Conservation (phyloP, 2,329 filamentous ascomycete species). For the Diaporthe nobilis region DNA sequence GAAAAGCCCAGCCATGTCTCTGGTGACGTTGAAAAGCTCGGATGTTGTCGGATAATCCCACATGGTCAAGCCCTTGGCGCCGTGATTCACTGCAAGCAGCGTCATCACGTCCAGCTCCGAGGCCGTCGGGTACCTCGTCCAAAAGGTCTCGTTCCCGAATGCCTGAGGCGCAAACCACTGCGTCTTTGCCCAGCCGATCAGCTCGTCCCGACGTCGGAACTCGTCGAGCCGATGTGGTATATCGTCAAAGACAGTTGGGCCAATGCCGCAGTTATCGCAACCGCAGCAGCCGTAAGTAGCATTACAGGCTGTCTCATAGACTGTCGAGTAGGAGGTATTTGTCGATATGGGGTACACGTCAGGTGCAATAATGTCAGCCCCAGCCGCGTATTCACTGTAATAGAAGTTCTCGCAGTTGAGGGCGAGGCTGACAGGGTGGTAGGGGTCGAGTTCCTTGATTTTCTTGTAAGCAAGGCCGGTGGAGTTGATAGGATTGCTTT, state of each 20-base stretch:
- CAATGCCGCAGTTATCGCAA: conserved; percentile 61
- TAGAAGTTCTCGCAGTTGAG: conserved; percentile 68
- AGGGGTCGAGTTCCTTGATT: conserved; percentile 62
- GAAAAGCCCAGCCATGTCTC: conserved; percentile 56
- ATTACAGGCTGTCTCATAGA: conserved; percentile 63
- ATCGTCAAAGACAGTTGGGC: conserved; percentile 56
- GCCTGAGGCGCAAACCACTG: conserved; percentile 66
- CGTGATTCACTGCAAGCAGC: conserved; percentile 62
- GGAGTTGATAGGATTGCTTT: conserved; percentile 59
- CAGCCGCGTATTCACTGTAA: conserved; percentile 62
- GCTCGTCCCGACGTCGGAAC: conserved; percentile 56
- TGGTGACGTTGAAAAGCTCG: conserved; percentile 52
- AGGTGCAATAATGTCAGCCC: conserved; percentile 62
- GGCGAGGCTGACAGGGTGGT: conserved; percentile 65
- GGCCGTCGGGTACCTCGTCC: conserved; percentile 59
- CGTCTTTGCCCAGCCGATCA: conserved; percentile 57
- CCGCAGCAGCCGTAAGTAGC: conserved; percentile 66
- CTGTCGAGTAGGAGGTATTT: conserved; percentile 59
- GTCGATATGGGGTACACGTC: conserved; percentile 65
- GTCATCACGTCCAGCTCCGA: conserved; percentile 63
- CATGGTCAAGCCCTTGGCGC: conserved; percentile 63
- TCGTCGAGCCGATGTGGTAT: conserved; percentile 59
- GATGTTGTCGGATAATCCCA: conserved; percentile 62
- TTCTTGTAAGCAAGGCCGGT: conserved; percentile 58
- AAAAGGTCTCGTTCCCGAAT: conserved; percentile 63